Evolutionary conservation across 768 basidiomycete species (phyloP).

Genomic region (Phaeotremella skinneri): DNA sequence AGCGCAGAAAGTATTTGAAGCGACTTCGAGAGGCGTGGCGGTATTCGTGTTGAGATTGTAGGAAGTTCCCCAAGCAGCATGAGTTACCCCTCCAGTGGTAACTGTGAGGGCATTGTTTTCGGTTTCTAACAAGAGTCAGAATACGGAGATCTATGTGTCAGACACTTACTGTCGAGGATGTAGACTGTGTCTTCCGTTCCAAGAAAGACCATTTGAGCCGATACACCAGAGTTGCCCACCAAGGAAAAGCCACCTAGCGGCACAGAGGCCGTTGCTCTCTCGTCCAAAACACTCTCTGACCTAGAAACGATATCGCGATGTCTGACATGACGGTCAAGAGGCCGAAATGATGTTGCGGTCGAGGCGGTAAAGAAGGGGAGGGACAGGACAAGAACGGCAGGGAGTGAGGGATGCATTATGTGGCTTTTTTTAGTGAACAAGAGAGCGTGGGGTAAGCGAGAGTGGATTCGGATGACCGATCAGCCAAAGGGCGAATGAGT

Average conservation of each 20-base stretch:
- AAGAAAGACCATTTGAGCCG: conserved; percentile 51
- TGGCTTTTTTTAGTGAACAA: background rate
- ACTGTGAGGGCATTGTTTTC: conserved; percentile 49
- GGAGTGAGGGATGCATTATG: conserved; percentile 4
- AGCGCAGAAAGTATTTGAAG: conserved; percentile 81
- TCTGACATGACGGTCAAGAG: conserved; percentile 14
- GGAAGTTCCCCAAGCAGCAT: conserved; percentile 55
- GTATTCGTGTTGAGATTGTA: conserved; percentile 61
- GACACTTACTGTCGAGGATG: conserved; percentile 64
- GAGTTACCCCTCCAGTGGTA: conserved; percentile 55
- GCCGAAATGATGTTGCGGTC: background rate
- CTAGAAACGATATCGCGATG: conserved; percentile 21
- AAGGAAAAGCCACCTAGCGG: conserved; percentile 36
- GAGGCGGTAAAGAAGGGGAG: conserved; percentile 4
- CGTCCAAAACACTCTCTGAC: conserved; percentile 1
- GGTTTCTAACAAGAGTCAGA: conserved; percentile 51
- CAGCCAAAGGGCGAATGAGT: too few relatives aligned
- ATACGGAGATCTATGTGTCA: background rate
- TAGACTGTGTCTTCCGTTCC: conserved; percentile 65
- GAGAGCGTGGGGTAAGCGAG: background rate
- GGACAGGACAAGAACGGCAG: conserved; percentile 2
- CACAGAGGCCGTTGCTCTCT: background rate
- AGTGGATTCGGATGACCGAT: background rate
- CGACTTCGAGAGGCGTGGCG: conserved; percentile 67
- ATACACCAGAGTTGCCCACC: conserved; percentile 49